Evolutionary conservation across 148 eudicot species (phyloP).

Genomic region (Dianthus caryophyllus): DNA sequence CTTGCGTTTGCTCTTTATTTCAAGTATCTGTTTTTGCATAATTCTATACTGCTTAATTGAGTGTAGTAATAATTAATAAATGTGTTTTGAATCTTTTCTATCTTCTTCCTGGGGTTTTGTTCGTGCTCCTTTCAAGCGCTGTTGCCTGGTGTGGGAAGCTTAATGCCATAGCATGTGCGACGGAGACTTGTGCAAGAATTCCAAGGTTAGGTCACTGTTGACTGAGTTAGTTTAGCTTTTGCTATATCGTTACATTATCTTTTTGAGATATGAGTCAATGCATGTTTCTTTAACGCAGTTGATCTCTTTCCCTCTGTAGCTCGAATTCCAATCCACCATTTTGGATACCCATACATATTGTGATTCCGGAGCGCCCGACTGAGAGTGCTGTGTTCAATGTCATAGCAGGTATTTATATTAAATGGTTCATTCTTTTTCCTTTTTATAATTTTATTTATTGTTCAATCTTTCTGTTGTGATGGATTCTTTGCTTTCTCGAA

Average conservation of each 20-base stretch:
- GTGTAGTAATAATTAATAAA: background rate
- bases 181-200: constrained; percentile 98
- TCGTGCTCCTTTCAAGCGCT: constrained; percentile 45
- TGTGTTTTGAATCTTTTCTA: background rate
- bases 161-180: constrained; percentile 93
- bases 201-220: constrained; percentile 59
- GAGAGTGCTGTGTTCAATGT: constrained; percentile 93
- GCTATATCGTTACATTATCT: background rate
- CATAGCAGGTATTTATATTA: constrained; percentile 71
- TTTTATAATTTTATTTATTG: background rate
- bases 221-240: background rate
- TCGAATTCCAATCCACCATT: constrained; percentile 92
- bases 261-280: background rate
- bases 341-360: constrained; percentile 97
- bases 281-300: constrained; percentile 19
- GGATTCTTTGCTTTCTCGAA: constrained; percentile 8
- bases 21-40: background rate
- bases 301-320: constrained; percentile 44
- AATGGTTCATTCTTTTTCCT: background rate
- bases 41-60: background rate
- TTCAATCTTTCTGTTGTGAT: background rate
- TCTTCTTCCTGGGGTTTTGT: constrained; percentile 6
- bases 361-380: constrained; percentile 97
- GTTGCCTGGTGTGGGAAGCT: constrained; percentile 99
- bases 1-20: background rate